Base-by-base conservation (phyloP, 2,329 filamentous ascomycete genomes). In the Fusarium albosuccineum region DNA sequence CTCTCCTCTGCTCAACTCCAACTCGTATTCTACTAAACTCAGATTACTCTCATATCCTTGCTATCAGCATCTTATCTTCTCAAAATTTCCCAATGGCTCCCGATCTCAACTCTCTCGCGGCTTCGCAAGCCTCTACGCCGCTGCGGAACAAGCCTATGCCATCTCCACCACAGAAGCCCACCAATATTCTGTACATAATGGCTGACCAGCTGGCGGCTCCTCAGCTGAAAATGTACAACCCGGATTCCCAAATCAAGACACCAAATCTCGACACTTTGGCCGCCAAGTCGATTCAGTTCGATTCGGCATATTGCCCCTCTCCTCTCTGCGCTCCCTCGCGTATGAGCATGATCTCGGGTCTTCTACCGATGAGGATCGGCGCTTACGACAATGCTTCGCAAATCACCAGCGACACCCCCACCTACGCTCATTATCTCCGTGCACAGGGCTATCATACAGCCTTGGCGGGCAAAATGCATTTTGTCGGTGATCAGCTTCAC, bases 381-480 rank as follows among this genome's bases (percentile, higher is more conserved):
- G 92, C 93, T 11, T 97, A 92, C 78, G 94, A 97, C 82, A 97
- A 97, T 76, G 94, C 94, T 44, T 89, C 92, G 33, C 91, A 94
- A 70, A 90, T 97, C 72, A 86, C 88, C 57, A 92, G 92, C 57
- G 93, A 97, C 71, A 88, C 92, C 27, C 94, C 94, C 11, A 97
- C 94, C 1, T 97, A 97, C 76, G 93, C 94, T 8, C 94, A 97
- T 79, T 97, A 97, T 79, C 84, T 97, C 55, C 91, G 94, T 49
- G 85, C 88, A 40, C 89, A 91, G 73, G 93, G 93, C 54, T 97
- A 97, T 75, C 92, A 97, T 80, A 97, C 94, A 10, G 92, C 91
- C 5, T 84, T 97, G 70, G 93, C 94, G 6, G 94, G 94, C 66
- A 97, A 97, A 86, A 97, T 97, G 94, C 94, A 97, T 81, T 97